Percentiles rank a stretch among this genome's conserved stretches.
Evolutionary conservation across 2,329 filamentous ascomycete species (phyloP).

Genomic region (Corynespora cassiicola): DNA sequence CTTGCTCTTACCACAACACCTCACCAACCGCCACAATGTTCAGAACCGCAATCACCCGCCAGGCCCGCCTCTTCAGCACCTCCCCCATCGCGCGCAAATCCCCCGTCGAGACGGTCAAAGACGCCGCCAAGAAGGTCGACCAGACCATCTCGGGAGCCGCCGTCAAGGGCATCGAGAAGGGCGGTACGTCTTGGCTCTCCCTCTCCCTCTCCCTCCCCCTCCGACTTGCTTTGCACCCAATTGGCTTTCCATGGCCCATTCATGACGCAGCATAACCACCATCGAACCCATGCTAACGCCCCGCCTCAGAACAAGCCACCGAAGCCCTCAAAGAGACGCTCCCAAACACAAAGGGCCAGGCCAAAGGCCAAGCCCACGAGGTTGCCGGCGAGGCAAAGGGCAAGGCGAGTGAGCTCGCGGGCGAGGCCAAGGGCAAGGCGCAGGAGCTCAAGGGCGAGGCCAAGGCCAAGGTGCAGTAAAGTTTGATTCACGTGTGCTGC

Average conservation of each 20-base stretch:
- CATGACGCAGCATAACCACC: background rate
- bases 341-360: constrained; percentile 39
- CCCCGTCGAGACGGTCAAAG: constrained; percentile 62
- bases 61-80: constrained; percentile 62
- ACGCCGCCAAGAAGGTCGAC: constrained; percentile 65
- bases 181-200: constrained; percentile 55
- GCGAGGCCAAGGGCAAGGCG: constrained; percentile 52
- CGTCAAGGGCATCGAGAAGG: constrained; percentile 68
- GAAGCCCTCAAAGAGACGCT: constrained; percentile 47
- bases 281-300: constrained; percentile 17
- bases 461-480: constrained; percentile 53
- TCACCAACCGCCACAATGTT: constrained; percentile 48
- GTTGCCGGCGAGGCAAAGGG: constrained; percentile 42
- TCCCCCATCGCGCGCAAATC: constrained; percentile 57
- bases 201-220: background rate
- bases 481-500: too few relatives aligned
- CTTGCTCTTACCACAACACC: constrained; percentile 7
- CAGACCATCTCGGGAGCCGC: constrained; percentile 60
- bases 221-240: too few relatives aligned
- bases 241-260: too few relatives aligned
- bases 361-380: constrained; percentile 43
- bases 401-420: constrained; percentile 47
- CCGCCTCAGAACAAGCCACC: constrained; percentile 56
- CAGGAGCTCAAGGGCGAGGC: constrained; percentile 52
- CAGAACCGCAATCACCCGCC: constrained; percentile 52